phyloP scores from a whole-genome alignment of 2,329 filamentous ascomycete genomes.

The Fusarium sp. region DNA sequence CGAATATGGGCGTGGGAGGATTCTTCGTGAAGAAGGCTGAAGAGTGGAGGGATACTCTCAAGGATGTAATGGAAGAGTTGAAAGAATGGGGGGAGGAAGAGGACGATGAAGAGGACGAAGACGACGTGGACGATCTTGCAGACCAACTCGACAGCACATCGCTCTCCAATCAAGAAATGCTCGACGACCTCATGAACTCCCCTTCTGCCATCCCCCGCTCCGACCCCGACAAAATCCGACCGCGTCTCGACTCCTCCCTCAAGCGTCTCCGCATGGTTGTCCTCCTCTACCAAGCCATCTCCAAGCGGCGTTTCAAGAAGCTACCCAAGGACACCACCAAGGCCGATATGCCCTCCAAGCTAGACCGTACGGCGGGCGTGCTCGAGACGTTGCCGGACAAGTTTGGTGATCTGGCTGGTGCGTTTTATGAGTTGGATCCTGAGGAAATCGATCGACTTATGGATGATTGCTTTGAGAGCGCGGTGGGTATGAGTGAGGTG shows the following conservation, averaged over 20 bases:
- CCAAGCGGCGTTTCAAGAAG: slow-evolving; percentile 78
- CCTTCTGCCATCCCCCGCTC: slow-evolving; percentile 73
- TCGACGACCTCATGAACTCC: slow-evolving; percentile 79
- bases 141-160: slow-evolving; percentile 52
- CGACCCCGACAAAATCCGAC: slow-evolving; percentile 75
- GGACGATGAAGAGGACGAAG: slow-evolving; percentile 70
- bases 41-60: slow-evolving; percentile 80
- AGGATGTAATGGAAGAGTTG: slow-evolving; percentile 88
- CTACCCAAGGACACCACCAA: slow-evolving; percentile 59
- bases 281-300: slow-evolving; percentile 77
- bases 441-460: slow-evolving; percentile 71
- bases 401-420: slow-evolving; percentile 78
- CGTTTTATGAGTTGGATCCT: slow-evolving; percentile 79
- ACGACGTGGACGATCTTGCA: slow-evolving; percentile 60
- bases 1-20: slow-evolving; percentile 77
- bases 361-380: slow-evolving; percentile 71
- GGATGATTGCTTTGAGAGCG: slow-evolving; percentile 72
- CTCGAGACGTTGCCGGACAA: slow-evolving; percentile 75
- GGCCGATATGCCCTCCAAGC: slow-evolving; percentile 55
- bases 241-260: slow-evolving; percentile 75
- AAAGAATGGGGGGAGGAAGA: slow-evolving; percentile 89
- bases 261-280: slow-evolving; percentile 77
- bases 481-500: slow-evolving; percentile 69
- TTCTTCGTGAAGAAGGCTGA: slow-evolving; percentile 80
- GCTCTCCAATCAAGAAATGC: slow-evolving; percentile 66